A percentile compares a stretch with the other conserved stretches of the same genome.
These are phyloP conservation scores for Apostasia shenzhenica DNA, from an alignment of 106 monocot genomes.

Conservation along the genomic window DNA sequence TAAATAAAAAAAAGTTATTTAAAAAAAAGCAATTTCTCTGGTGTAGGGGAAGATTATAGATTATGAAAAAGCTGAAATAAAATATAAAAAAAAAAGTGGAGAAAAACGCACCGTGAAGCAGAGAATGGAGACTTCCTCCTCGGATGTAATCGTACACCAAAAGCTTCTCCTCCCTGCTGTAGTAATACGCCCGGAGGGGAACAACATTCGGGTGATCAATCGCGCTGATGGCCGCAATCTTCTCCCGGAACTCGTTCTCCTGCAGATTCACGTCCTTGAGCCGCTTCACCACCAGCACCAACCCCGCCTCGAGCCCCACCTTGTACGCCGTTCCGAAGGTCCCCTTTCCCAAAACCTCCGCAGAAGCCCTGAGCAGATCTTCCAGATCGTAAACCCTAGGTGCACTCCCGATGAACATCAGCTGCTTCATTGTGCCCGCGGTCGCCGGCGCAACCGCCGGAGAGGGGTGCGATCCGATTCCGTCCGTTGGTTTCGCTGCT, in stretches of 20 bases:
- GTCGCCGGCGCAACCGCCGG: slow-evolving; percentile 5
- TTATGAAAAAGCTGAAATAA: not conserved
- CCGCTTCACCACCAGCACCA: slow-evolving; percentile 66
- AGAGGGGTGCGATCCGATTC: not conserved
- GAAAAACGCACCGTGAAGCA: slow-evolving; percentile 55
- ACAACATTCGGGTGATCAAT: slow-evolving; percentile 63
- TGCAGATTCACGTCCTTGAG: slow-evolving; percentile 53
- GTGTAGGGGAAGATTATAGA: not conserved
- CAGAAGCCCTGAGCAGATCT: slow-evolving; percentile 78
- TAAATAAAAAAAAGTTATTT: not conserved
- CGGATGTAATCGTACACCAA: slow-evolving; percentile 75
- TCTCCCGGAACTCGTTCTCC: slow-evolving; percentile 62
- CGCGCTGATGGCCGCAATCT: slow-evolving; percentile 41
- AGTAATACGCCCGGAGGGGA: slow-evolving; percentile 62
- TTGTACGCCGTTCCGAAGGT: slow-evolving; percentile 90
- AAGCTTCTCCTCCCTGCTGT: slow-evolving; percentile 83
- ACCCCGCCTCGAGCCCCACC: slow-evolving; percentile 61
- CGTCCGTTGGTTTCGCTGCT: slow-evolving; percentile 11
- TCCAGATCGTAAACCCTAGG: slow-evolving; percentile 54
- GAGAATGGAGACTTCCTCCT: slow-evolving; percentile 73
- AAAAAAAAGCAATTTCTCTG: not conserved
- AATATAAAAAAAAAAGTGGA: not conserved
- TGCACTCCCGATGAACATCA: slow-evolving; percentile 42
- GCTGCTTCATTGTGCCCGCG: slow-evolving; percentile 29
- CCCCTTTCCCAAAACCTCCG: slow-evolving; percentile 88